phyloP scores from a whole-genome alignment of 345 rosid species.

The Durio zibethinus region DNA sequence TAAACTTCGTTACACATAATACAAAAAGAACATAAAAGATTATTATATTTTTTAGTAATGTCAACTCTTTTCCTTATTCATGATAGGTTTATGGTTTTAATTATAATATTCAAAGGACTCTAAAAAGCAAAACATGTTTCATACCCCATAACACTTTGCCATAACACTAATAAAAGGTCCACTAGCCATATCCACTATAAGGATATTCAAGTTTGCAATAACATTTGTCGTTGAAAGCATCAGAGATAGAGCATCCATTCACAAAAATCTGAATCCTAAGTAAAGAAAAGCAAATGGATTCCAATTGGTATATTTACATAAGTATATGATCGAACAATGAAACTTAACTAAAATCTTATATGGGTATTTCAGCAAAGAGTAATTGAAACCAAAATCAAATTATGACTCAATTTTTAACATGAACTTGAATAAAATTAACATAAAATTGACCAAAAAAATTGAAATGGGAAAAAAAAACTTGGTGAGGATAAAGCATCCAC shows the following conservation, averaged over 20 bases:
- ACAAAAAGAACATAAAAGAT: background rate
- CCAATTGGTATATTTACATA: background rate
- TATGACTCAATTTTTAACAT: too few relatives aligned
- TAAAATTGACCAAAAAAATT: too few relatives aligned
- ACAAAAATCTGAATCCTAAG: constrained; percentile 51
- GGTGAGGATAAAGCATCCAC: too few relatives aligned
- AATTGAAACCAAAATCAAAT: too few relatives aligned
- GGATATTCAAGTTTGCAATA: constrained; percentile 67
- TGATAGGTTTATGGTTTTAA: background rate
- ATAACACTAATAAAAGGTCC: constrained; percentile 93
- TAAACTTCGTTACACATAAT: background rate
- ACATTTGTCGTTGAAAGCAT: constrained; percentile 86
- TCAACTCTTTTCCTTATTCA: background rate
- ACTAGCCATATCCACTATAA: constrained; percentile 85
- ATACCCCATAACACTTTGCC: constrained; percentile 89
- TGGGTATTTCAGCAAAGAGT: too few relatives aligned
- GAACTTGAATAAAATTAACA: too few relatives aligned
- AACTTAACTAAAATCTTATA: too few relatives aligned
- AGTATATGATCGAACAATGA: background rate
- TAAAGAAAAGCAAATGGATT: background rate
- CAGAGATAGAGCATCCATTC: constrained; percentile 79
- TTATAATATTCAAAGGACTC: background rate
- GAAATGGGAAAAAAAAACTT: too few relatives aligned
- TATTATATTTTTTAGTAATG: background rate
- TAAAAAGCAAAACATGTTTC: background rate